Evolutionary conservation across 2,329 filamentous ascomycete genomes (phyloP), one percentile per base, ranked within the genome.

Genomic region (Colletotrichum cereale): DNA sequence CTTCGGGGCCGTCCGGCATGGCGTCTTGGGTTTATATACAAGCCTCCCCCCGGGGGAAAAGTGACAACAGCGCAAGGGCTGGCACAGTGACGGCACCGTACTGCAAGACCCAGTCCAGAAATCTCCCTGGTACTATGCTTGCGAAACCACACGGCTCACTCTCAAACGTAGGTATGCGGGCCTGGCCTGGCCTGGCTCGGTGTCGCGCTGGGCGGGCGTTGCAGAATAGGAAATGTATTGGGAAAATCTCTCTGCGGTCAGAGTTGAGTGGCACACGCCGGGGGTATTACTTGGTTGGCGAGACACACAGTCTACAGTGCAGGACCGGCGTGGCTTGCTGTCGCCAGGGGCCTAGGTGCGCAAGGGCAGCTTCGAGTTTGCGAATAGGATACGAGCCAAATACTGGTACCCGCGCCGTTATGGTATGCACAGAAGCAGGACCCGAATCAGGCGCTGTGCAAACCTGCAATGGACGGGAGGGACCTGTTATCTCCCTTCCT

Each of bases 1-100:
- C 82, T 70, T 87, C 86, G 78, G 86, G 82, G 74, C 88, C 84
- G 80, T 87, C 85, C 78, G 86, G 84, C 87, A 89, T 89, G 78
- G 79, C 85, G 86, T 82, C 83, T 84, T 81, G 82, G 80, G 83
- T 84, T 86, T 87, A 88, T 87, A 87, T 82, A 83, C 72, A 73
- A 73, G 76, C 66, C 74, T 61, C 62, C 64, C 64, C 68, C 67
- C 52, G 7, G 65, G 48, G 50, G 57, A 40, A 64, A 31, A 52
- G 31, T 36, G 60, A 69, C 57, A 67, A 62, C 61, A 73, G 58
- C 50, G 34, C 55, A 53, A 61, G 62, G 44, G 48, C 55, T 74
- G 74, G 67, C 74, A 74, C 73, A 62, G 74, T 76, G 69, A 76
- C 77, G 78, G 76, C 77, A 78, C 77, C 77, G 77, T 74, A 76